Conservation (phyloP, 106 monocot species). For the Ottelia alismoides region DNA sequence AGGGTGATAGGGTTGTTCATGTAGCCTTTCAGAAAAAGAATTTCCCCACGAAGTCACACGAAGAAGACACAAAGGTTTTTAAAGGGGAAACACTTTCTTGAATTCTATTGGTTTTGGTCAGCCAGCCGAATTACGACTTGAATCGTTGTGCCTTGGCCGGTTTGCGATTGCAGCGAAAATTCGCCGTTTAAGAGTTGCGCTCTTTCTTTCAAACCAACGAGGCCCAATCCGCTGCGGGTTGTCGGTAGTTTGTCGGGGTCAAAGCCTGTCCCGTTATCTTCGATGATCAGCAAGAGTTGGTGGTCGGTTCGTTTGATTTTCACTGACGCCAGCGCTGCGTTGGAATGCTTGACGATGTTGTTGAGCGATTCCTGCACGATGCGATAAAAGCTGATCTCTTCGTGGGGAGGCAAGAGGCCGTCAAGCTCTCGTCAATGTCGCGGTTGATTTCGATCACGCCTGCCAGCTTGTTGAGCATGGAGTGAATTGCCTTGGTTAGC, state of each 20-base stretch:
- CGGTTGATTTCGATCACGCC: not conserved
- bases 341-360: not conserved
- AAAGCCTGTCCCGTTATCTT: not conserved
- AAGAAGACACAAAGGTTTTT: too few relatives aligned
- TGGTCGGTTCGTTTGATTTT: not conserved
- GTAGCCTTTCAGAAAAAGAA: too few relatives aligned
- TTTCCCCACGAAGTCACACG: too few relatives aligned
- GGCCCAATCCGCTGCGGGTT: too few relatives aligned
- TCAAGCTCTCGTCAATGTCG: not conserved
- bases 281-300: not conserved
- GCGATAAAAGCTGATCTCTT: not conserved
- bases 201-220: too few relatives aligned
- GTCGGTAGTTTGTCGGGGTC: not conserved
- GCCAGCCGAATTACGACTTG: too few relatives aligned
- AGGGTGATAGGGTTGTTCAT: too few relatives aligned
- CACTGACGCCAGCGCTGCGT: not conserved
- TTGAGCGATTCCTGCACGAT: not conserved
- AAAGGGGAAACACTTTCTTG: too few relatives aligned
- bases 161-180: too few relatives aligned
- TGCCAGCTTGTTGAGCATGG: not conserved
- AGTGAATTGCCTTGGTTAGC: not conserved
- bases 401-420: not conserved
- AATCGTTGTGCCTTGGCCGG: too few relatives aligned
- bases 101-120: too few relatives aligned
- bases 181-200: too few relatives aligned